Base-by-base conservation (phyloP, 1,139 yeast species). In the Yamadazyma spencermartinsiae region DNA sequence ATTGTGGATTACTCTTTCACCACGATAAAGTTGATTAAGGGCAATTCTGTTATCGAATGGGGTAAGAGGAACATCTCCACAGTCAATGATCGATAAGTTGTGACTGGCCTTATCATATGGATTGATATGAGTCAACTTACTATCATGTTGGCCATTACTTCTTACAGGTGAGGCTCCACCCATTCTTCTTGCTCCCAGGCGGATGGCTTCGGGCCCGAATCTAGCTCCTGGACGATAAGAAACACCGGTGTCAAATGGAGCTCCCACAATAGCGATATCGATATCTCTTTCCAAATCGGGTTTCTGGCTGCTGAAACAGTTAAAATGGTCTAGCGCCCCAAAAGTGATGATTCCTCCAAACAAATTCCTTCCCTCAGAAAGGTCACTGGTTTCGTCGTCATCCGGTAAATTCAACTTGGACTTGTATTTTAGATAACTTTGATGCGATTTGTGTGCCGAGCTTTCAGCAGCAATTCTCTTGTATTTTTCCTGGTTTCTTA, bases 21-120 rank as follows among this genome's bases (percentile, higher is more conserved):
- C 81, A 23, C 81, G 56, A 50, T 76, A 76, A 31, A 76, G 57
- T 48, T 76, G 81, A 48, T 76, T 70, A 41, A 76, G 58, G 1
- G 80, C 80, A 20, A 76, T 57, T 30, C 80, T 50, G 49, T 76
- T 74, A 46, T 76, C 82, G 45, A 75, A 75, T 12, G 81, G 80
- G 1, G 74, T 69, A 74, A 76, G 68, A 16, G 79, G 74, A 9
- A 76, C 73, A 51, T 76, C 81, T 5, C 81, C 82, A 54, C 81
- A 76, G 48, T 76, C 82, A 4, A 76, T 63, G 19, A 69, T 60
- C 5, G 65, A 46, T 19, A 56, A 55, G 43, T 68, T 66, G 44
- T 66, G 73, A 26, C 58, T 50, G 2, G 16, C 34, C 2, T 36
- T 29, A 30, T 58, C 55, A 38, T 59, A 61, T 1, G 68, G 68